Evolutionary conservation across 2,329 filamentous ascomycete genomes (phyloP).

Genomic region (Calonectria henricotiae): DNA sequence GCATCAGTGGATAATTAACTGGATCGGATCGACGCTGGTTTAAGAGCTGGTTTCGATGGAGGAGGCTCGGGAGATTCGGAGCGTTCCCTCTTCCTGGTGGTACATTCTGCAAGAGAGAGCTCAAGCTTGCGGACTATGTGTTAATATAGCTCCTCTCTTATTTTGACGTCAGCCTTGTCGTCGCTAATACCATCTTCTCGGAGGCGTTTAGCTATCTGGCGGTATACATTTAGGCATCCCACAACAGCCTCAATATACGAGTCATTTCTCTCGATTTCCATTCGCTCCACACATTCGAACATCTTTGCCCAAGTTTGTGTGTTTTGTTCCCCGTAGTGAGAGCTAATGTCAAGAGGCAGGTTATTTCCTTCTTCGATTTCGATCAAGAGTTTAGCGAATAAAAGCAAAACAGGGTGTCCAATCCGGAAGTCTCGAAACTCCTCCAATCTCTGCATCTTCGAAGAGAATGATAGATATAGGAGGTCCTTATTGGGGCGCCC

Average conservation of each 20-base stretch:
- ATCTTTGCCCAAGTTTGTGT: conserved; percentile 3
- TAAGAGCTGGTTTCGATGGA: not conserved
- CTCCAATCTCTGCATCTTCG: not conserved
- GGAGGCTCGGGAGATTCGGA: not conserved
- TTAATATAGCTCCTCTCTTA: conserved; percentile 11
- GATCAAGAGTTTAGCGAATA: not conserved
- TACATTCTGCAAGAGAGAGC: not conserved
- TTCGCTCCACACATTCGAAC: not conserved
- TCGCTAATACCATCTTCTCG: not conserved
- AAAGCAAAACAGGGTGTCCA: conserved; percentile 6
- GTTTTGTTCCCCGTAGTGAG: not conserved
- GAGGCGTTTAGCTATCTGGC: not conserved
- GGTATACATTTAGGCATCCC: conserved; percentile 1
- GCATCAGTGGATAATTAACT: not conserved
- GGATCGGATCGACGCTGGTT: not conserved
- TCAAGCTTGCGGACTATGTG: conserved; percentile 6
- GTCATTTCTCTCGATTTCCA: conserved; percentile 1
- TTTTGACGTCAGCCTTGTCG: not conserved
- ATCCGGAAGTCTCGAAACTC: conserved; percentile 10
- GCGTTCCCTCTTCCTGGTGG: not conserved
- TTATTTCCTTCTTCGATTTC: not conserved
- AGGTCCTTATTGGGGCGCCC: not conserved
- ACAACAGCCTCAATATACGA: conserved; percentile 1
- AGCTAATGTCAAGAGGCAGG: not conserved
- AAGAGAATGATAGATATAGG: conserved; percentile 10